Evolutionary conservation across 257 asterid species (phyloP).

Genomic region (Solanum corneliomulleri): DNA sequence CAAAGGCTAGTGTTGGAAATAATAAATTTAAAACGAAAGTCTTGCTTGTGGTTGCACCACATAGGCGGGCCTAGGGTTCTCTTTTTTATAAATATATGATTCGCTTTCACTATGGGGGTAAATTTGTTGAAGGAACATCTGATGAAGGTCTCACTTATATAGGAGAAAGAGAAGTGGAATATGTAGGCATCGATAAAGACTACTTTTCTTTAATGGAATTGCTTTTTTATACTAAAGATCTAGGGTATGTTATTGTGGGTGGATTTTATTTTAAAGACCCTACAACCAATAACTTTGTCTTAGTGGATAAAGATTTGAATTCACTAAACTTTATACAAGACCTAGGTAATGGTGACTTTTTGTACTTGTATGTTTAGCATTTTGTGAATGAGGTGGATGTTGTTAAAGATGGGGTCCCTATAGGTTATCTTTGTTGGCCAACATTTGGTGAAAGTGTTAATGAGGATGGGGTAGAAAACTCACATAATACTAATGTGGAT

Average conservation of each 20-base stretch:
- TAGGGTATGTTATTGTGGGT: too few species aligned
- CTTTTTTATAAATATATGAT: too few species aligned
- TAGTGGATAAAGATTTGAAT: too few species aligned
- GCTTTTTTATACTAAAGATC: not conserved
- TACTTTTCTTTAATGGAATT: too few species aligned
- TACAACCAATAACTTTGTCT: too few species aligned
- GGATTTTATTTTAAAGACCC: not conserved
- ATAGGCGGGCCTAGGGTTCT: too few species aligned
- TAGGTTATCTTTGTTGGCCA: not conserved
- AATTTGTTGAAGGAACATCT: not conserved
- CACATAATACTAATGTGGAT: not conserved
- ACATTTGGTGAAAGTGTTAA: not conserved
- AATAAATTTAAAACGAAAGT: too few species aligned
- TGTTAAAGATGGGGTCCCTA: not conserved
- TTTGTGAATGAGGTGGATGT: not conserved
- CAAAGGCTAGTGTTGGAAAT: too few species aligned
- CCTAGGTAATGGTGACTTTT: not conserved
- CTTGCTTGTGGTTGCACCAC: too few species aligned
- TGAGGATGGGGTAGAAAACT: not conserved
- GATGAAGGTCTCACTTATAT: not conserved
- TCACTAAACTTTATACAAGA: too few species aligned
- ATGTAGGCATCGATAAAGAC: not conserved
- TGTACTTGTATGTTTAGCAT: not conserved
- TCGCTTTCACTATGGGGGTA: not conserved
- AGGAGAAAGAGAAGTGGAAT: not conserved